Conservation (phyloP, 495 filamentous ascomycete species). For the Tirmania nivea region DNA sequence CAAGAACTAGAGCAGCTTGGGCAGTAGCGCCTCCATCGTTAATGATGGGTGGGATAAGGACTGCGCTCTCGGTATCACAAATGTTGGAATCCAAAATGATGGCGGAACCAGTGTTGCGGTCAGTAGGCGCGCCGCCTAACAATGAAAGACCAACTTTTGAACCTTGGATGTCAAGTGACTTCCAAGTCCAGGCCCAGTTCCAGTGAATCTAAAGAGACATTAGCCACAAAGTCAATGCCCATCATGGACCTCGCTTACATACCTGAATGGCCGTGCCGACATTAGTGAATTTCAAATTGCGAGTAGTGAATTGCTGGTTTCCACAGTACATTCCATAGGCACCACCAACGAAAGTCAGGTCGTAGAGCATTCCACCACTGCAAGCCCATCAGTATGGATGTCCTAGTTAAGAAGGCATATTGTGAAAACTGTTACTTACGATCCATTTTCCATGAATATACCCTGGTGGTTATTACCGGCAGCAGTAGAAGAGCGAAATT, state of each 20-base stretch:
- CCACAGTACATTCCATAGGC: slow-evolving; percentile 67
- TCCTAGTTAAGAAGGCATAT: neutral
- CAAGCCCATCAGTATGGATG: neutral
- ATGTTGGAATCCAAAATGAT: slow-evolving; percentile 62
- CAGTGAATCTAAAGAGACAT: slow-evolving; percentile 33
- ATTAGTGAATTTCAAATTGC: slow-evolving; percentile 74
- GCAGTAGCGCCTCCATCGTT: slow-evolving; percentile 15
- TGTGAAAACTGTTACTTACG: slow-evolving; percentile 6
- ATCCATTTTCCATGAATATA: slow-evolving; percentile 95
- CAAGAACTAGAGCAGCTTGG: slow-evolving; percentile 35
- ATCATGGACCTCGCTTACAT: slow-evolving; percentile 28
- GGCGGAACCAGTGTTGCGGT: slow-evolving; percentile 58
- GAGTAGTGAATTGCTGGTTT: slow-evolving; percentile 87
- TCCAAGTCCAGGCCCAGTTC: slow-evolving; percentile 84
- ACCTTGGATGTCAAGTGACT: slow-evolving; percentile 60
- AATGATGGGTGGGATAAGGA: slow-evolving; percentile 42
- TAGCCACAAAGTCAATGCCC: neutral
- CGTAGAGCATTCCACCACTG: slow-evolving; percentile 65
- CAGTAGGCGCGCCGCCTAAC: slow-evolving; percentile 34
- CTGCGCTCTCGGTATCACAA: slow-evolving; percentile 35
- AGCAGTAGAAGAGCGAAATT: slow-evolving; percentile 35
- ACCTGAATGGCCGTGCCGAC: slow-evolving; percentile 61
- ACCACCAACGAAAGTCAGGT: slow-evolving; percentile 75
- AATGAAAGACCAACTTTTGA: slow-evolving; percentile 67
- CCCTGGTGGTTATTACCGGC: slow-evolving; percentile 64